These are phyloP conservation scores for Pulveroboletus sp. DNA, from an alignment of 768 basidiomycete species.

Conservation along the genomic window DNA sequence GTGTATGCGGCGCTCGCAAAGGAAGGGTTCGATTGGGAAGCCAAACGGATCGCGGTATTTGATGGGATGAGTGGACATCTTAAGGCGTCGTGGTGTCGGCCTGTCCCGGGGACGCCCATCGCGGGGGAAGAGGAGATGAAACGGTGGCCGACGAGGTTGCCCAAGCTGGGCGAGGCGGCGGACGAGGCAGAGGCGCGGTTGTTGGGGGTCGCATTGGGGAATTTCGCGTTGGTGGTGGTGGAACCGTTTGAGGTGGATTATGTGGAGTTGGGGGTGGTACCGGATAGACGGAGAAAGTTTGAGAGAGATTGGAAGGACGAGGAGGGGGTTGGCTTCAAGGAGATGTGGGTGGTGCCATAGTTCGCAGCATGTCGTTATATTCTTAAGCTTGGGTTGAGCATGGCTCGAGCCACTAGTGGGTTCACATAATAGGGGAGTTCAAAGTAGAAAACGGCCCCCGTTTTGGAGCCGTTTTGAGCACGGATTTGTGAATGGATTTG, in stretches of 20 bases:
- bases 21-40: constrained; percentile 57
- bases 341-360: constrained; percentile 64
- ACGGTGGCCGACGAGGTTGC: constrained; percentile 58
- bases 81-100: constrained; percentile 72
- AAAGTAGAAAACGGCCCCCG: too few species aligned
- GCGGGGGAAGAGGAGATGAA: constrained; percentile 53
- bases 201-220: constrained; percentile 53
- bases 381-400: too few species aligned
- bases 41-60: constrained; percentile 58
- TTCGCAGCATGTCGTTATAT: too few species aligned
- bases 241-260: constrained; percentile 72
- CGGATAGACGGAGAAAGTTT: constrained; percentile 59
- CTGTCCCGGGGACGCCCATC: constrained; percentile 58
- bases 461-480: too few species aligned
- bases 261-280: constrained; percentile 54
- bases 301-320: constrained; percentile 35
- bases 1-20: constrained; percentile 32
- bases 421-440: too few species aligned
- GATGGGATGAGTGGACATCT: constrained; percentile 55
- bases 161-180: constrained; percentile 45
- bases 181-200: constrained; percentile 43
- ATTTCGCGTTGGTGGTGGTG: constrained; percentile 71
- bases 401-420: too few species aligned
- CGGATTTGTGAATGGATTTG: too few species aligned
- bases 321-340: constrained; percentile 47